Evolutionary conservation across 2,329 filamentous ascomycete genomes (phyloP).

Genomic region (Colletotrichum spaethianum): DNA sequence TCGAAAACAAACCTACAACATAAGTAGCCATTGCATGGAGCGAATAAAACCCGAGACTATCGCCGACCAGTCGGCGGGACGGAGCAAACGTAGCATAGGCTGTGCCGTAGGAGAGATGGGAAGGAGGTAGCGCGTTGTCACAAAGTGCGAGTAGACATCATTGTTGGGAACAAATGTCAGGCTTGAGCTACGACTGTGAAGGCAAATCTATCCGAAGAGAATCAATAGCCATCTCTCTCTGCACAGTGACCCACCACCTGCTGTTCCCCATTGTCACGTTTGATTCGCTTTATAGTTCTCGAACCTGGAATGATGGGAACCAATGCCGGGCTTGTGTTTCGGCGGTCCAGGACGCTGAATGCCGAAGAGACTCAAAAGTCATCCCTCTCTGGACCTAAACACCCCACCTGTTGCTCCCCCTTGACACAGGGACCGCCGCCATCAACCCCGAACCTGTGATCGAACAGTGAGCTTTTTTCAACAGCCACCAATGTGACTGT

Average conservation of each 20-base stretch:
- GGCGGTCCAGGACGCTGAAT: conserved; percentile 47
- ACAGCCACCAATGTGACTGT: conserved; percentile 48
- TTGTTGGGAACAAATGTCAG: conserved; percentile 47
- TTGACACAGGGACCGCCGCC: conserved; percentile 46
- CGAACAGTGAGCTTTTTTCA: conserved; percentile 54
- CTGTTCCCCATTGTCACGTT: conserved; percentile 48
- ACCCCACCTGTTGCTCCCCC: conserved; percentile 51
- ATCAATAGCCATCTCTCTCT: conserved; percentile 50
- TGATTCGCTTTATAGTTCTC: background rate
- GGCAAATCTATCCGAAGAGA: conserved; percentile 42
- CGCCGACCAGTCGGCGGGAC: background rate
- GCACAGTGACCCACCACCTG: conserved; percentile 52
- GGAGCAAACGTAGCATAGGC: background rate
- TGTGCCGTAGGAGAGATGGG: background rate
- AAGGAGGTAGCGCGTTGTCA: background rate
- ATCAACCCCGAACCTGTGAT: conserved; percentile 45
- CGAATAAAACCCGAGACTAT: no score
- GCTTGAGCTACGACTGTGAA: conserved; percentile 54
- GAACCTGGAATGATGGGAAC: conserved; percentile 39
- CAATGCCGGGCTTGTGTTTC: conserved; percentile 54
- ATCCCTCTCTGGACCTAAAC: conserved; percentile 51
- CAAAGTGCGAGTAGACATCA: background rate
- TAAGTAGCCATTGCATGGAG: no score
- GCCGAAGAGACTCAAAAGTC: conserved; percentile 49
- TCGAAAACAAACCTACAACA: no score